Conservation (phyloP, 306 rosid species). For the Castanea sativa region DNA sequence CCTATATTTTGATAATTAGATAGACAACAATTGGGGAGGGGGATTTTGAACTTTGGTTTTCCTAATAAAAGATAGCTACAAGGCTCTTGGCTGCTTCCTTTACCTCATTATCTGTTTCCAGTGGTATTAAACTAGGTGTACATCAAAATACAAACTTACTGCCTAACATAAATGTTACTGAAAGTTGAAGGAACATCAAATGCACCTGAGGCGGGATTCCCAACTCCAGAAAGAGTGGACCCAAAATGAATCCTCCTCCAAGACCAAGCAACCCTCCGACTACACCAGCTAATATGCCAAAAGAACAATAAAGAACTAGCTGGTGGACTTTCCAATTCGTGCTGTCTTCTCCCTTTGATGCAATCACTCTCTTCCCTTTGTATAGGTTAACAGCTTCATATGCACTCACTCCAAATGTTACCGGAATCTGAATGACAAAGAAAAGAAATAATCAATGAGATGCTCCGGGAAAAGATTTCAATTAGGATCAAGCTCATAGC, state of each 20-base stretch:
- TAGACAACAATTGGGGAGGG: too few relatives aligned
- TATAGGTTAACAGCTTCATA: slow-evolving; percentile 74
- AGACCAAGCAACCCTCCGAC: slow-evolving; percentile 93
- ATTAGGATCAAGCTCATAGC: background rate
- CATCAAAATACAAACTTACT: too few relatives aligned
- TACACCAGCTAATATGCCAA: slow-evolving; percentile 72
- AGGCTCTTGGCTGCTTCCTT: too few relatives aligned
- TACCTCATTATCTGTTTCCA: too few relatives aligned
- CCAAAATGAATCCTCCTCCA: slow-evolving; percentile 95
- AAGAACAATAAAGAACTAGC: slow-evolving; percentile 50
- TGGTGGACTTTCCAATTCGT: slow-evolving; percentile 41
- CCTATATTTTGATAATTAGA: too few relatives aligned
- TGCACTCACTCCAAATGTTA: slow-evolving; percentile 60
- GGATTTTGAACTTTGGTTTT: too few relatives aligned
- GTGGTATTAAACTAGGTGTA: too few relatives aligned
- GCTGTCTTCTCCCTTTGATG: slow-evolving; percentile 58
- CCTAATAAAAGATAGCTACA: too few relatives aligned
- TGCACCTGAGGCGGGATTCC: slow-evolving; percentile 94
- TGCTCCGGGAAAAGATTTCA: background rate
- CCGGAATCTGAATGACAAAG: slow-evolving; percentile 53
- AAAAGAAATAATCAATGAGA: background rate
- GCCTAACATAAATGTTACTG: background rate
- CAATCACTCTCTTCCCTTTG: slow-evolving; percentile 57
- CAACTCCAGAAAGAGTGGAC: slow-evolving; percentile 83
- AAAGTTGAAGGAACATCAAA: background rate